Conservation (phyloP, 169 alveolate genomes). For the Cryptosporidium meleagridis region DNA sequence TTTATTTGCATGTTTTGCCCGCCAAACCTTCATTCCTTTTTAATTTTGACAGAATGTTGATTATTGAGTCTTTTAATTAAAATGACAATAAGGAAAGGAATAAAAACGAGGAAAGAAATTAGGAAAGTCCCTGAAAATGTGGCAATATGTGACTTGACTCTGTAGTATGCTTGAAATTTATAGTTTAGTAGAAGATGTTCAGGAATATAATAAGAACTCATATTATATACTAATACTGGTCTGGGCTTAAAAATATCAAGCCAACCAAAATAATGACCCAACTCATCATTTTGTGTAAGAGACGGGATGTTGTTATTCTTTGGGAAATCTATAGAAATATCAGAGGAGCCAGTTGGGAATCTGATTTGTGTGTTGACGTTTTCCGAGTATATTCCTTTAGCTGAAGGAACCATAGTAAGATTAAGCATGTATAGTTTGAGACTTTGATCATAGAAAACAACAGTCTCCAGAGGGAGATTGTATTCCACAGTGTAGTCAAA, state of each 20-base stretch:
- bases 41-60: neutral
- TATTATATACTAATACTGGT: slow-evolving; percentile 44
- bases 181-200: slow-evolving; percentile 35
- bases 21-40: slow-evolving; percentile 14
- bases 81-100: slow-evolving; percentile 40
- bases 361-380: slow-evolving; percentile 62
- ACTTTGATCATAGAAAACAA: slow-evolving; percentile 28
- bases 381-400: slow-evolving; percentile 52
- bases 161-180: slow-evolving; percentile 37
- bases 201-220: slow-evolving; percentile 41
- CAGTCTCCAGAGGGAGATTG: slow-evolving; percentile 82
- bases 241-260: slow-evolving; percentile 61
- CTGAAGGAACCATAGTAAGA: slow-evolving; percentile 56
- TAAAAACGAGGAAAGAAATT: slow-evolving; percentile 15
- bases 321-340: slow-evolving; percentile 30
- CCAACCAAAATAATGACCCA: slow-evolving; percentile 60
- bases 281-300: neutral
- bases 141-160: slow-evolving; percentile 16
- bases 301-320: slow-evolving; percentile 24
- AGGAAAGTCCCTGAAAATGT: slow-evolving; percentile 36
- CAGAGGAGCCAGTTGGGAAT: slow-evolving; percentile 51
- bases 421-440: slow-evolving; percentile 48
- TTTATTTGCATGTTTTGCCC: neutral
- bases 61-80: neutral
- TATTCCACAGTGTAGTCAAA: slow-evolving; percentile 87